Conservation (phyloP, 768 basidiomycete species). For the Royoungia palumana region DNA sequence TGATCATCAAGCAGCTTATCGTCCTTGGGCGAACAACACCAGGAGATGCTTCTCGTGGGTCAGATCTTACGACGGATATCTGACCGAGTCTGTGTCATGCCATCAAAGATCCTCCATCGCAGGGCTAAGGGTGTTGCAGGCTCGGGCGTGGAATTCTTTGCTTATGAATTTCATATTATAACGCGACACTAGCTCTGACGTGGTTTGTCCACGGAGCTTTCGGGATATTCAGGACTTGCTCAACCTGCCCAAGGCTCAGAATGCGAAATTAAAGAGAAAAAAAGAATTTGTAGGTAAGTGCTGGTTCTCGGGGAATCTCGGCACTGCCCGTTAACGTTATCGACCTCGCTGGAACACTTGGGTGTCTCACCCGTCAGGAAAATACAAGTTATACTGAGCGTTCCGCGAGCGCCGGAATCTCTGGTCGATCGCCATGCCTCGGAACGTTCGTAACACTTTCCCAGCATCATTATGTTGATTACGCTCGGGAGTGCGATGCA, state of each 20-base stretch:
- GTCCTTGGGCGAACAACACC: neutral
- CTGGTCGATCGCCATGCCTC: neutral
- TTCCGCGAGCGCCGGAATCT: neutral
- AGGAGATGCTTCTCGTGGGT: neutral
- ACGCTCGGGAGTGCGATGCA: neutral
- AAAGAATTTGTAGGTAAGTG: neutral
- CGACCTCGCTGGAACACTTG: neutral
- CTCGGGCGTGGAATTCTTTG: neutral
- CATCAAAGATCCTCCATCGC: slow-evolving; percentile 5
- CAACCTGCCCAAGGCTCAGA: too few relatives aligned
- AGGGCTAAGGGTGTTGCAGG: neutral
- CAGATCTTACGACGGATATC: neutral
- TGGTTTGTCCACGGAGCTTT: slow-evolving; percentile 9
- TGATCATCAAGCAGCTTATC: neutral
- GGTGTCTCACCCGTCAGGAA: neutral
- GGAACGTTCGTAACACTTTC: neutral
- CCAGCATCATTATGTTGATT: slow-evolving; percentile 13
- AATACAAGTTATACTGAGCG: neutral
- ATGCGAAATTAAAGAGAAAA: too few relatives aligned
- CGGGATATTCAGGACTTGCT: neutral
- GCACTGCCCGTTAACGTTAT: slow-evolving; percentile 1
- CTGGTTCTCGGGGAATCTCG: neutral
- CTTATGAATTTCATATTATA: slow-evolving; percentile 15
- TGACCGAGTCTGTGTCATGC: neutral
- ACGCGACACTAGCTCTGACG: neutral